Base-by-base conservation (phyloP, 805 yeast species). In the Candida xyloterini region DNA sequence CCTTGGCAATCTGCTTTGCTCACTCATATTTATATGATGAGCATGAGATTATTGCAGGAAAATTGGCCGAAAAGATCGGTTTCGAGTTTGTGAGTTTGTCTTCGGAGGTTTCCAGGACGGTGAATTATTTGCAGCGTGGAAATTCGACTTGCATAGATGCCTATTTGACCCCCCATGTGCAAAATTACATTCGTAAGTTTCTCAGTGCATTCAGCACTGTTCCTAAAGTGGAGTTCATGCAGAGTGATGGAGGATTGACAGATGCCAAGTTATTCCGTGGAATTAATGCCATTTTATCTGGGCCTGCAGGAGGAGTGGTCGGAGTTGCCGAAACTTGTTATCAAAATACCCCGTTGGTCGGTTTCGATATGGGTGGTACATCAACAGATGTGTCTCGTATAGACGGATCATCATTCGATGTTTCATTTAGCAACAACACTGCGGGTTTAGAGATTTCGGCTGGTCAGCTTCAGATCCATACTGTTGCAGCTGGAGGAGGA, bases 301-400 rank as follows among this genome's bases (percentile, higher is more conserved):
- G 79, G 3, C 80, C 79, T 2, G 80, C 79, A 30, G 81, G 81
- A 30, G 81, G 81, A 30, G 74, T 75, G 60, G 80, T 75, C 28
- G 81, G 81, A 2, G 72, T 62, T 38, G 74, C 76, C 2, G 65
- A 67, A 44, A 74, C 81, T 1, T 75, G 79, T 51, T 38, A 33
- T 30, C 35, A 42, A 15, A 30, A 34, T 23, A 40, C 48, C 22
- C 65, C 73, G 5, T 53, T 65, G 33, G 62, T 67, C 45, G 72
- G 72, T 1, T 66, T 62, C 31, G 67, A 62, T 52, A 62, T 62
- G 67, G 67, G 67, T 28, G 67, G 67, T 24, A 62, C 67, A 1
- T 81, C 90, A 1, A 85, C 95, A 1, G 95, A 86, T 62, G 88
- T 83, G 4, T 78, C 87, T 7, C 68, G 95, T 44, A 84, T 67